Percentiles rank a stretch among this genome's conserved stretches.
These are phyloP conservation scores for Anthoceros angustus DNA, from an alignment of 225 moss, liverwort and hornwort genomes.

Conservation along the genomic window DNA sequence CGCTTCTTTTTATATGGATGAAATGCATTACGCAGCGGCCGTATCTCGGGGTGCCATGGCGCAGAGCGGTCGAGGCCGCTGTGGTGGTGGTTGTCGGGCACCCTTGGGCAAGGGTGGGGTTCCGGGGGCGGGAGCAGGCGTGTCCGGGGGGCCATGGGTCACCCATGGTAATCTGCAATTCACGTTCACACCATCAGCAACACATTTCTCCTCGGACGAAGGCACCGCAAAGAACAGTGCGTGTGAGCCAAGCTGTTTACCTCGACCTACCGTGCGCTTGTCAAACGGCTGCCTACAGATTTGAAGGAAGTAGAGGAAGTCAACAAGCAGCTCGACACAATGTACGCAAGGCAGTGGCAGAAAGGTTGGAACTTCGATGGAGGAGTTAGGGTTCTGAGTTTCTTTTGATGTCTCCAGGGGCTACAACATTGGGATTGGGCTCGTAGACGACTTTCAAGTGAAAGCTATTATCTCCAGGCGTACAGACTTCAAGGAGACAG, in stretches of 20 bases:
- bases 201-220: too few relatives aligned
- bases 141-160: too few relatives aligned
- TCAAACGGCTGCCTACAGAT: conserved; percentile 91
- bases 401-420: conserved; percentile 41
- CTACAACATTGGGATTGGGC: conserved; percentile 91
- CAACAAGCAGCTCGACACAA: conserved; percentile 93
- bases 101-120: too few relatives aligned
- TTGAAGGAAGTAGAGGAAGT: conserved; percentile 98
- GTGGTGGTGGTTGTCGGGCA: too few relatives aligned
- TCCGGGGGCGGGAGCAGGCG: too few relatives aligned
- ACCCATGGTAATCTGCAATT: too few relatives aligned
- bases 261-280: conserved; percentile 91
- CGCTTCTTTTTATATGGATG: too few relatives aligned
- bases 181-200: too few relatives aligned
- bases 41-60: too few relatives aligned
- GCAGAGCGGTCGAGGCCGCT: too few relatives aligned
- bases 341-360: conserved; percentile 24
- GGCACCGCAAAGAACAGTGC: too few relatives aligned
- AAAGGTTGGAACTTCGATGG: not conserved
- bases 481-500: conserved; percentile 86
- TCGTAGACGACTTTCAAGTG: conserved; percentile 93
- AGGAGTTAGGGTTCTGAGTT: not conserved
- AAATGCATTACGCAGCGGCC: too few relatives aligned
- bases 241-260: conserved; percentile 96
- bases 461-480: conserved; percentile 91